Evolutionary conservation across 495 filamentous ascomycete species (phyloP), one percentile per base, ranked within the genome.

Genomic region (Bryoglossum gracile): DNA sequence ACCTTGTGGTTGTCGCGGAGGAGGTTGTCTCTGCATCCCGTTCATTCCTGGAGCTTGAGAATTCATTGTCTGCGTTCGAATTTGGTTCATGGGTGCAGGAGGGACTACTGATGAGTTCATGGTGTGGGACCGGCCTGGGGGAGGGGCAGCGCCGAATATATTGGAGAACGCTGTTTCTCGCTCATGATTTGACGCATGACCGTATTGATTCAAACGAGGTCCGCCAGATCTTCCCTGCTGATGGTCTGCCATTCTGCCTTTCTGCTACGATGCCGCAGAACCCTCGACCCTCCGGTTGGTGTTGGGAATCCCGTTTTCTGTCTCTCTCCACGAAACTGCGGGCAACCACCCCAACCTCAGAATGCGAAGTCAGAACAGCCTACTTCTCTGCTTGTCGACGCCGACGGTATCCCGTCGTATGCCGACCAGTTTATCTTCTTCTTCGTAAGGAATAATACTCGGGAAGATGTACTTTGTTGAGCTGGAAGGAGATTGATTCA

Each of bases 101-200:
- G 75, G 75, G 52, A 68, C 62, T 23, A 81, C 68, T 50, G 86
- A 77, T 17, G 84, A 86, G 46, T 77, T 86, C 85, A 89, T 89
- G 4, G 86, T 89, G 50, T 89, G 87, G 37, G 89, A 89, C 54
- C 88, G 82, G 43, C 92, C 91, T 37, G 86, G 86, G 30, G 86
- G 87, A 39, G 86, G 87, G 41, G 86, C 78, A 60, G 81, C 80
- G 53, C 92, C 92, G 60, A 99, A 99, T 57, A 99, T 99, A 68
- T 89, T 87, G 46, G 86, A 87, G 67, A 94, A 98, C 26, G 90
- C 92, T 59, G 87, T 89, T 76, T 98, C 91, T 68, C 92, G 82
- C 67, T 94, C 87, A 58, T 77, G 74, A 62, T 78, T 77, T 41
- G 83, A 79, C 26, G 84, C 67, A 62, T 81, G 76, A 52, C 80